Percentiles rank a stretch among this genome's conserved stretches.
Evolutionary conservation across 495 filamentous ascomycete genomes (phyloP).

Genomic region (Talaromyces proteolyticus): DNA sequence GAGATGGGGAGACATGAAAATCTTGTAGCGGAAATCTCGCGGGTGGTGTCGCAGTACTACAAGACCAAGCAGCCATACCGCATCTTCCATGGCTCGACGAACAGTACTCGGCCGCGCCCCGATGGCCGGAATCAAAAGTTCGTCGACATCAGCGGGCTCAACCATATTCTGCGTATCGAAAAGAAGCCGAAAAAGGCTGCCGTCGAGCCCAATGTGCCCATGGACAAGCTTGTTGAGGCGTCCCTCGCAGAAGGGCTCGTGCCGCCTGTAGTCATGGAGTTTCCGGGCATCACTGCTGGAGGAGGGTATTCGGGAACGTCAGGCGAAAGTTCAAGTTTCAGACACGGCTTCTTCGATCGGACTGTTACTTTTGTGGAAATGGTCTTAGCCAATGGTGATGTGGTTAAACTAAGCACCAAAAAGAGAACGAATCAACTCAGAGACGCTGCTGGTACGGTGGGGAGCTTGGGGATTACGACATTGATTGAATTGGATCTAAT

Average conservation of each 20-base stretch:
- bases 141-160: conserved; percentile 51
- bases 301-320: conserved; percentile 51
- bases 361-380: conserved; percentile 47
- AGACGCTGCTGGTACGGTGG: conserved; percentile 46
- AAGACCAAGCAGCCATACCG: conserved; percentile 57
- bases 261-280: conserved; percentile 53
- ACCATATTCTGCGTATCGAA: conserved; percentile 49
- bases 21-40: conserved; percentile 4
- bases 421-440: conserved; percentile 42
- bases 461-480: conserved; percentile 48
- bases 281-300: conserved; percentile 52
- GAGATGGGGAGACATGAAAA: conserved; percentile 5
- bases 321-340: conserved; percentile 50
- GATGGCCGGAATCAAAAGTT: conserved; percentile 33
- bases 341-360: conserved; percentile 50
- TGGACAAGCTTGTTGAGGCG: conserved; percentile 39
- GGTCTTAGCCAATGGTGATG: conserved; percentile 45
- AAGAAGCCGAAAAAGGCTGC: conserved; percentile 23
- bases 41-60: conserved; percentile 47
- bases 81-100: conserved; percentile 74
- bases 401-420: conserved; percentile 28
- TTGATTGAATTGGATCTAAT: conserved; percentile 45
- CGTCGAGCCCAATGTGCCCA: conserved; percentile 52
- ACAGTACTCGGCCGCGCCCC: conserved; percentile 55
- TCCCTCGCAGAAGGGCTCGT: conserved; percentile 35